Percentiles rank a stretch among this genome's conserved stretches.
Conservation (phyloP, 176 grass and related monocot genomes). For the Juncus inflexus region DNA sequence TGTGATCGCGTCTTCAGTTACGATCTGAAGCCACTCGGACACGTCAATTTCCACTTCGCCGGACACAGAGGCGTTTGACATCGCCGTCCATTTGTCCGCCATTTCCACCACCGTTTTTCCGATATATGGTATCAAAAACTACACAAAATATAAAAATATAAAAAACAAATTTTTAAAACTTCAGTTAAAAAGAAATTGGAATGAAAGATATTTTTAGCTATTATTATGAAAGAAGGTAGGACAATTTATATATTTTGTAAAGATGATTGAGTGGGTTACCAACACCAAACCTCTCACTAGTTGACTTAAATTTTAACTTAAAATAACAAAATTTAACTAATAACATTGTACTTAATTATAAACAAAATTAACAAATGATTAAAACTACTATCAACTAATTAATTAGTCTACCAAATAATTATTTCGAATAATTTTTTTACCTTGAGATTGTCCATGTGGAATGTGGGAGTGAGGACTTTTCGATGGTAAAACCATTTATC, state of each 20-base stretch:
- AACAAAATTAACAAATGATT: constrained; percentile 11
- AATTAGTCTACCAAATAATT: too few relatives aligned
- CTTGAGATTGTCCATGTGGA: constrained; percentile 97
- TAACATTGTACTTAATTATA: not conserved
- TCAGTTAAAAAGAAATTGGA: too few relatives aligned
- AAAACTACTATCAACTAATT: not conserved
- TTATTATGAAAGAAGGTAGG: too few relatives aligned
- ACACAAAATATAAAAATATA: not conserved
- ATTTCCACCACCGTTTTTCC: constrained; percentile 70
- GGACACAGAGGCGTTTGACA: constrained; percentile 27
- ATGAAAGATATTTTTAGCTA: too few relatives aligned
- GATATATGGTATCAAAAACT: constrained; percentile 75
- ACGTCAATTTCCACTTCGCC: constrained; percentile 97
- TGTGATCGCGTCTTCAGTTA: constrained; percentile 94
- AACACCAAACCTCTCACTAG: too few relatives aligned
- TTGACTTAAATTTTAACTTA: too few relatives aligned
- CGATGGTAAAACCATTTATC: constrained; percentile 90
- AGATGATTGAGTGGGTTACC: too few relatives aligned
- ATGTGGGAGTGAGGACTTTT: constrained; percentile 78
- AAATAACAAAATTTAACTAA: not conserved
- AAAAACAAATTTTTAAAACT: too few relatives aligned
- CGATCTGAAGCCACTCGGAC: constrained; percentile 91
- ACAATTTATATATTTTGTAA: too few relatives aligned
- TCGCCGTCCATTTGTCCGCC: constrained; percentile 60
- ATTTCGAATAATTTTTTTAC: constrained; percentile 16